Percentiles rank a stretch among this genome's conserved stretches.
phyloP scores from a whole-genome alignment of 2,329 filamentous ascomycete genomes.

The Ophiostoma australiae region DNA sequence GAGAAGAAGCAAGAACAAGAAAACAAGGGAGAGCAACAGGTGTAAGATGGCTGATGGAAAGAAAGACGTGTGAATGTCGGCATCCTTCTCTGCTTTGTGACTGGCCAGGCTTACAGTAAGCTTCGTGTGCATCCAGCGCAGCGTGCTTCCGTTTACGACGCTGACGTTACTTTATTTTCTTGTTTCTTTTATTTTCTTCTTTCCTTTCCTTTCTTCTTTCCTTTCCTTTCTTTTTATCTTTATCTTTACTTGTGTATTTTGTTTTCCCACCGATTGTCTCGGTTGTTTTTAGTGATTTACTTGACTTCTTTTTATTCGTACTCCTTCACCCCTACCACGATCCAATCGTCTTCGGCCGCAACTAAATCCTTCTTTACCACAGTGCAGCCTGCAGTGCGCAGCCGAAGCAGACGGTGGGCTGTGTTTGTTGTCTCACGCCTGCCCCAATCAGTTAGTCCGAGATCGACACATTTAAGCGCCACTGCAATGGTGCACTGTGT shows the following conservation, averaged over 20 bases:
- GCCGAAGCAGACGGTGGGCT: background rate
- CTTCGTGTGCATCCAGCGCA: constrained; percentile 4
- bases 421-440: constrained; percentile 2
- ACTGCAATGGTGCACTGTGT: background rate
- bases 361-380: background rate
- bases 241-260: too few species aligned
- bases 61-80: background rate
- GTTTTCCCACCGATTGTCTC: too few species aligned
- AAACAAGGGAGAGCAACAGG: background rate
- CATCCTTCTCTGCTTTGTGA: background rate
- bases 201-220: background rate
- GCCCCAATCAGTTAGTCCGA: background rate
- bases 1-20: background rate
- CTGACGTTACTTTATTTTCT: background rate
- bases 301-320: background rate
- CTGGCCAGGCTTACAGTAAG: background rate
- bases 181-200: background rate
- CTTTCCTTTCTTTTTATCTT: constrained; percentile 18
- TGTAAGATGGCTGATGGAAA: background rate
- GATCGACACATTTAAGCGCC: background rate
- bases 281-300: background rate
- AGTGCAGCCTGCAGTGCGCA: background rate
- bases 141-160: background rate
- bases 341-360: too few species aligned
- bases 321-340: background rate